Conservation (phyloP, 2,329 filamentous ascomycete species). For the Podosphaera xanthii region DNA sequence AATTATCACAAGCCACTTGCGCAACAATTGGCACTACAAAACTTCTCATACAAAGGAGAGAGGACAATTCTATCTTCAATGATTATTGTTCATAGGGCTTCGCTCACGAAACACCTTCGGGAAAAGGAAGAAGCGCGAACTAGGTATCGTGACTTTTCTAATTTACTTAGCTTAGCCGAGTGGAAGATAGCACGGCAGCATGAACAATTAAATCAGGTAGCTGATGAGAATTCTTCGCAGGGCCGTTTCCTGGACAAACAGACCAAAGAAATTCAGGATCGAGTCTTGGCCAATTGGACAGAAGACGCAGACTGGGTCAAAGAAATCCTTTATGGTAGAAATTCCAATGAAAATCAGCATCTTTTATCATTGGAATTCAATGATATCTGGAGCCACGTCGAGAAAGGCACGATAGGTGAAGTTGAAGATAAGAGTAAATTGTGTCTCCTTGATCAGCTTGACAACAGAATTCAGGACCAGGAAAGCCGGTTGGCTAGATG, state of each 20-base stretch:
- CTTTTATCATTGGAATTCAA: slow-evolving; percentile 47
- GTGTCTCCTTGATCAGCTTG: slow-evolving; percentile 47
- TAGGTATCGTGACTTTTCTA: slow-evolving; percentile 39
- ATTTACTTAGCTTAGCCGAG: slow-evolving; percentile 40
- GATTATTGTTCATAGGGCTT: slow-evolving; percentile 48
- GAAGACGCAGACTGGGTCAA: slow-evolving; percentile 56
- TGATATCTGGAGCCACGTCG: slow-evolving; percentile 45
- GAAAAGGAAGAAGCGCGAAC: slow-evolving; percentile 35
- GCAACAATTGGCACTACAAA: slow-evolving; percentile 32
- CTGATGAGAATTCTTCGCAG: slow-evolving; percentile 13
- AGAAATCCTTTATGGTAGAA: slow-evolving; percentile 44
- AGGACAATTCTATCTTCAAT: slow-evolving; percentile 37
- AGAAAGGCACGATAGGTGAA: slow-evolving; percentile 32
- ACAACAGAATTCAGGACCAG: slow-evolving; percentile 43
- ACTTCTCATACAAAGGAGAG: slow-evolving; percentile 31
- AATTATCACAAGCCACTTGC: slow-evolving; percentile 25
- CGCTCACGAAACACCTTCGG: slow-evolving; percentile 34
- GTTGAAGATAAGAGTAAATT: slow-evolving; percentile 24
- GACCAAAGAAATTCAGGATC: slow-evolving; percentile 29
- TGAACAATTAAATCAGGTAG: slow-evolving; percentile 20
- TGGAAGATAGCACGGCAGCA: slow-evolving; percentile 30
- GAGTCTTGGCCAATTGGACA: slow-evolving; percentile 52
- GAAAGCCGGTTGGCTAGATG: slow-evolving; percentile 46
- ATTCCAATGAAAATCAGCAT: slow-evolving; percentile 29
- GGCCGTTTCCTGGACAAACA: slow-evolving; percentile 5